Evolutionary conservation across 139 green algal species (phyloP).

Genomic region (Chloropicon primus): DNA sequence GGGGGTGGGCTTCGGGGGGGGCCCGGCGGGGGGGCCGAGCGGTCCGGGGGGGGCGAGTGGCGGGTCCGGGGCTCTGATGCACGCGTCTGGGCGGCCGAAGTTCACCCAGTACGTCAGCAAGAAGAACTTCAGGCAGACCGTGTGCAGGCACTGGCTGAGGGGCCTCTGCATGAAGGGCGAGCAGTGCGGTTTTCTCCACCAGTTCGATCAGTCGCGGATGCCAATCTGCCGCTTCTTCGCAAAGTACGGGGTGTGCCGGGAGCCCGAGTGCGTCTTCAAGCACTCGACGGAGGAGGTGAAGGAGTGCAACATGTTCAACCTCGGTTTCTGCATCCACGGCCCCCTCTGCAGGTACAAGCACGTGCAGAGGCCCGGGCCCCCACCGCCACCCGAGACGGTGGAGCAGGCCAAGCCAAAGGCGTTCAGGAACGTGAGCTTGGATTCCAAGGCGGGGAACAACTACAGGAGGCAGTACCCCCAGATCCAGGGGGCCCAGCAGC

Average conservation of each 20-base stretch:
- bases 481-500: background rate
- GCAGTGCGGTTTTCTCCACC: slow-evolving; percentile 88
- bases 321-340: slow-evolving; percentile 95
- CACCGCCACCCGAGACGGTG: slow-evolving; percentile 9
- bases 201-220: slow-evolving; percentile 75
- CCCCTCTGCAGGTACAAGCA: slow-evolving; percentile 83
- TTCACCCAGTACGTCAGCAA: background rate
- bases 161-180: slow-evolving; percentile 95
- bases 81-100: background rate
- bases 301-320: slow-evolving; percentile 97
- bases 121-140: slow-evolving; percentile 51
- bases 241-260: slow-evolving; percentile 80
- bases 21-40: background rate
- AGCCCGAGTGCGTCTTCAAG: slow-evolving; percentile 87
- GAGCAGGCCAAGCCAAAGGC: background rate
- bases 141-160: slow-evolving; percentile 93
- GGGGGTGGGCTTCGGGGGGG: background rate
- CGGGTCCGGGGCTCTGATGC: background rate
- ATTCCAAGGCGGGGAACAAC: background rate
- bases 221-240: slow-evolving; percentile 58
- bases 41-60: background rate
- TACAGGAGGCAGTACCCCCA: background rate
- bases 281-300: slow-evolving; percentile 88
- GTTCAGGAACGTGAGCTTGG: background rate
- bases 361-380: slow-evolving; percentile 45